A percentile compares a stretch with the other conserved stretches of the same genome.
These are phyloP conservation scores for Wallemia mellicola DNA, from an alignment of 1,284 basidiomycete genomes.

Conservation along the genomic window DNA sequence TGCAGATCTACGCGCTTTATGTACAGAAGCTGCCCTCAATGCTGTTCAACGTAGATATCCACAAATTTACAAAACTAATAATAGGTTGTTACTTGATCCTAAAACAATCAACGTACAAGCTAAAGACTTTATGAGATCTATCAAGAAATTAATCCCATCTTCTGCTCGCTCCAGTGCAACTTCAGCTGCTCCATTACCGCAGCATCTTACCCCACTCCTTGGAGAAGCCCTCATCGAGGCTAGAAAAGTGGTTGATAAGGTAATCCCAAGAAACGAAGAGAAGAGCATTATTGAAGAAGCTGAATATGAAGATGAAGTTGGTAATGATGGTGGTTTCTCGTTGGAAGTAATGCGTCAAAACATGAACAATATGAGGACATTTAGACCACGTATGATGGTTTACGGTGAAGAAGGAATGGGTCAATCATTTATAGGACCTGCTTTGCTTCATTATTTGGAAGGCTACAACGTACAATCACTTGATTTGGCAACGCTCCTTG, in stretches of 20 bases:
- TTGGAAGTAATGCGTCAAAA: slow-evolving; percentile 48
- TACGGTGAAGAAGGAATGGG: slow-evolving; percentile 67
- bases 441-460: slow-evolving; percentile 72
- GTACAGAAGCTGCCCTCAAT: slow-evolving; percentile 86
- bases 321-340: slow-evolving; percentile 29
- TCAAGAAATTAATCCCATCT: slow-evolving; percentile 59
- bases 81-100: slow-evolving; percentile 57
- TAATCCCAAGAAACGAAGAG: slow-evolving; percentile 16
- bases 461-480: slow-evolving; percentile 84
- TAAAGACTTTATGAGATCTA: slow-evolving; percentile 88
- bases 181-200: slow-evolving; percentile 50
- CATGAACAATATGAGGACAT: slow-evolving; percentile 67
- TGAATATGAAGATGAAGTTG: slow-evolving; percentile 25
- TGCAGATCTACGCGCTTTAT: slow-evolving; percentile 79
- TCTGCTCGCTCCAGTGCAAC: slow-evolving; percentile 71
- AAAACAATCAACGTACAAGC: slow-evolving; percentile 60
- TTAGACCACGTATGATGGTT: slow-evolving; percentile 63
- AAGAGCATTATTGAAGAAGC: slow-evolving; percentile 52
- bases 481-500: slow-evolving; percentile 61
- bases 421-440: slow-evolving; percentile 63
- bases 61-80: slow-evolving; percentile 80
- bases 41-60: slow-evolving; percentile 88
- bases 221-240: slow-evolving; percentile 34
- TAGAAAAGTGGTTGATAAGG: slow-evolving; percentile 28
- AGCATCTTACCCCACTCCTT: slow-evolving; percentile 58